phyloP scores from a whole-genome alignment of 1,139 yeast genomes.

The Suhomyces bokatorum region DNA sequence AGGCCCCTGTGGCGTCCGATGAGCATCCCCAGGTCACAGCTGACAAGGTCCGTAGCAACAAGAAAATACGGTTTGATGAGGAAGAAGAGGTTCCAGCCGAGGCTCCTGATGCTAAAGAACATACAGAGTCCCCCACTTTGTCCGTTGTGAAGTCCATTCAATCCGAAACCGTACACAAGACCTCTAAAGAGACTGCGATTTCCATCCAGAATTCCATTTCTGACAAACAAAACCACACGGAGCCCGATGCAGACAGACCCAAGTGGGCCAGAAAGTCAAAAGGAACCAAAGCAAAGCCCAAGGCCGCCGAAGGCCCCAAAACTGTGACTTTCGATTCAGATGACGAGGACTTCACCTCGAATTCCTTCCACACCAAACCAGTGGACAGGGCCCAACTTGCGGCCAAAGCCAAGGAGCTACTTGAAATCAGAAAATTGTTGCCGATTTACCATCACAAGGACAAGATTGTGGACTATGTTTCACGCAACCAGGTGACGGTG shows the following conservation, averaged over 20 bases:
- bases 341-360: conserved; percentile 20
- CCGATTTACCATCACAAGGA: conserved; percentile 79
- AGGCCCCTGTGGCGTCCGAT: conserved; percentile 1
- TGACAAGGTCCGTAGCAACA: conserved; percentile 21
- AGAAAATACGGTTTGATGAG: conserved; percentile 33
- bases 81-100: conserved; percentile 12
- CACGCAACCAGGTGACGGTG: conserved; percentile 65
- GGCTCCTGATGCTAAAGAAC: not conserved
- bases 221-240: not conserved
- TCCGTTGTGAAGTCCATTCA: too few species aligned
- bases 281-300: not conserved
- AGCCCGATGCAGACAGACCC: not conserved
- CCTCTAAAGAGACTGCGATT: too few species aligned
- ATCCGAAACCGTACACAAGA: too few species aligned
- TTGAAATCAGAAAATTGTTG: conserved; percentile 54
- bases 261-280: not conserved
- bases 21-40: conserved; percentile 4
- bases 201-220: not conserved
- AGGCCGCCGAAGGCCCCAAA: not conserved
- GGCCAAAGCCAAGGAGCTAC: conserved; percentile 47
- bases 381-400: conserved; percentile 26
- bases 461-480: conserved; percentile 57
- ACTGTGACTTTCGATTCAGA: conserved; percentile 26
- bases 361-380: conserved; percentile 13
- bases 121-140: not conserved